Evolutionary conservation across 345 rosid genomes (phyloP).

Genomic region (Erysimum cheiranthoides): DNA sequence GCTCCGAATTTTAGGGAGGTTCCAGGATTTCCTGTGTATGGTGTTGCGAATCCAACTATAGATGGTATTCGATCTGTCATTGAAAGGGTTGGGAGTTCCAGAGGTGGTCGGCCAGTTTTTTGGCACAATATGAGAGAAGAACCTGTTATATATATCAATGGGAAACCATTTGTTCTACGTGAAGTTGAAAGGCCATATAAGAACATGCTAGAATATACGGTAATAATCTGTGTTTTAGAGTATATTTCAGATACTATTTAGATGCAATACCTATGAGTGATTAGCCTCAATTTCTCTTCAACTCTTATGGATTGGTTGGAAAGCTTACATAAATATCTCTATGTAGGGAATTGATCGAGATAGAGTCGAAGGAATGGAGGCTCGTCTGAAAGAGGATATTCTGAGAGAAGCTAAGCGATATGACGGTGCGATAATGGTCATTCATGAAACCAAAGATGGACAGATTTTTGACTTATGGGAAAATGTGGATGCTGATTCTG

Average conservation of each 20-base stretch:
- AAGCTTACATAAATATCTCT: conserved; percentile 25
- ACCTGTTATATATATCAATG: conserved; percentile 94
- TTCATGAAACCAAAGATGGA: conserved; percentile 86
- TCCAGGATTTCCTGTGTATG: conserved; percentile 97
- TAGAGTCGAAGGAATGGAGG: conserved; percentile 97
- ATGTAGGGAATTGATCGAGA: conserved; percentile 90
- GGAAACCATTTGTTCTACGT: conserved; percentile 97
- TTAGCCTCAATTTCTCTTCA: neutral
- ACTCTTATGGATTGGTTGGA: conserved; percentile 16
- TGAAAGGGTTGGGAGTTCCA: conserved; percentile 80
- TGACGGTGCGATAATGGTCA: conserved; percentile 94
- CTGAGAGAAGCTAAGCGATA: conserved; percentile 84
- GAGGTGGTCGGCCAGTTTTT: conserved; percentile 76
- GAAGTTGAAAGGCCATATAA: conserved; percentile 97
- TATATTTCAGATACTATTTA: conserved; percentile 2
- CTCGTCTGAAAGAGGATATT: conserved; percentile 93
- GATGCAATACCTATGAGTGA: conserved; percentile 1
- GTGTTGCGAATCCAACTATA: conserved; percentile 98
- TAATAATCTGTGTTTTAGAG: conserved; percentile 40
- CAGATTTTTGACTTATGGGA: conserved; percentile 96
- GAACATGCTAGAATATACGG: conserved; percentile 97
- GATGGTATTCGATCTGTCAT: conserved; percentile 91
- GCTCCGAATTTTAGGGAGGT: conserved; percentile 98
- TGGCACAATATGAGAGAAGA: conserved; percentile 99
- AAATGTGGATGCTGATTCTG: conserved; percentile 68